Evolutionary conservation across 2,329 filamentous ascomycete species (phyloP), one percentile per base, ranked within the genome.

Genomic region (Penicillium vulpinum): DNA sequence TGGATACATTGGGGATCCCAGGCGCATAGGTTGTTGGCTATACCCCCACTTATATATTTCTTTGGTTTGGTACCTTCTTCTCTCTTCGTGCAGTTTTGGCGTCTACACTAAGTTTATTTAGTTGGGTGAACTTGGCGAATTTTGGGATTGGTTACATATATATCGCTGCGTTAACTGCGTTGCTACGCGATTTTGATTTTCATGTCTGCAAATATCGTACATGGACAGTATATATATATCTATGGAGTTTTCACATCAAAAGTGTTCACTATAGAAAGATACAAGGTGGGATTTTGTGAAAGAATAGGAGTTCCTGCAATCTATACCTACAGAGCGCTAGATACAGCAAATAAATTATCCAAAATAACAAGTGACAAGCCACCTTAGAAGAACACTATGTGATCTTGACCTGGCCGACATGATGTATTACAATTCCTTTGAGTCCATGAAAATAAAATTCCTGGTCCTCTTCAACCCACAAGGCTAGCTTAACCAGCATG

Each of bases 401-500:
- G 22, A 44, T 21, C 39, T 51, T 15, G 15, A 51, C 33, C 48
- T 5, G 28, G 24, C 26, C 11, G 26, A 38, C 24, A 46, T 22
- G 15, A 24, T 29, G 40, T 35, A 52, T 52, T 51, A 52, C 33
- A 35, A 40, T 44, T 21, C 26, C 21, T 48, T 16, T 10, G 29
- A 46, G 22, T 29, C 54, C 21, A 40, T 29, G 26, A 11, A 45
- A 39, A 16, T 6, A 44, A 36, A 15, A 43, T 10, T 47, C 18
- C 13, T 38, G 24, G 35, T 24, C 11, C 39, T 36, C 28, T 38
- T 40, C 8, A 41, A 28, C 16, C 16, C 26, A 28, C 15, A 26
- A 45, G 7, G 3, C 13, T 10, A 16, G 13, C 47, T 60, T 81
- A 97, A 55, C 93, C 92, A 62, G 90, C 86, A 78, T 97, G 93